Base-by-base conservation (phyloP, 495 filamentous ascomycete species). In the Xylaria telfairii region DNA sequence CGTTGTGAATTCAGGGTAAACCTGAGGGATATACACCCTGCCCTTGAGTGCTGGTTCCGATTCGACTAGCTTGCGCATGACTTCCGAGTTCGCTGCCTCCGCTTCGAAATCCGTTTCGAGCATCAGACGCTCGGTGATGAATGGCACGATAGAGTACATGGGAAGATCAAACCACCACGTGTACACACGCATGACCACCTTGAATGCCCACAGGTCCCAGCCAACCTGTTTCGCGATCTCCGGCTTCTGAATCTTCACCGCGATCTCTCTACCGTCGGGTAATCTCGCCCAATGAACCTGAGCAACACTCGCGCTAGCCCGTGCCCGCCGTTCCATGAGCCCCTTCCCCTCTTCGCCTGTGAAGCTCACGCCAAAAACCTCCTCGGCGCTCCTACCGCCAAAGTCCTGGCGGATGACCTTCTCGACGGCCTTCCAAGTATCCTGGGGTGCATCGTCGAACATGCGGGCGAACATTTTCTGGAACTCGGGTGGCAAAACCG, bases 401-500 rank as follows among this genome's bases (percentile, higher is more conserved):
- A 97, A 98, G 73, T 98, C 96, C 78, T 97, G 92, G 10, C 88
- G 81, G 24, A 99, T 91, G 24, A 97, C 93, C 77, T 85, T 87
- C 83, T 97, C 92, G 4, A 96, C 91, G n/a, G 93, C 92, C 76
- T 85, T 85, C 94, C 93, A 97, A n/a, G 83, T 83, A 77, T 97
- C 96, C 86, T 97, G 95, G 30, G 95, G 94, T 63, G 96, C 96
- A 84, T 99, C 96, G 75, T 98, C 96, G 79, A 99, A 99, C 93
- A 99, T 97, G 69, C 90, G 87, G 44, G 91, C 85, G 76, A 99
- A 99, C 93, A 97, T 97, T 70, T 88, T 87, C 84, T 97, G 94
- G 76, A 98, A 98, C 79, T 97, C 93, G 8, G 93, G 92, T 15
- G 96, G 96, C 62, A 99, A 79, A 49, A 98, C 89, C 2, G 94